phyloP scores from a whole-genome alignment of 129 eudicot genomes.

The Solidago caesia region DNA sequence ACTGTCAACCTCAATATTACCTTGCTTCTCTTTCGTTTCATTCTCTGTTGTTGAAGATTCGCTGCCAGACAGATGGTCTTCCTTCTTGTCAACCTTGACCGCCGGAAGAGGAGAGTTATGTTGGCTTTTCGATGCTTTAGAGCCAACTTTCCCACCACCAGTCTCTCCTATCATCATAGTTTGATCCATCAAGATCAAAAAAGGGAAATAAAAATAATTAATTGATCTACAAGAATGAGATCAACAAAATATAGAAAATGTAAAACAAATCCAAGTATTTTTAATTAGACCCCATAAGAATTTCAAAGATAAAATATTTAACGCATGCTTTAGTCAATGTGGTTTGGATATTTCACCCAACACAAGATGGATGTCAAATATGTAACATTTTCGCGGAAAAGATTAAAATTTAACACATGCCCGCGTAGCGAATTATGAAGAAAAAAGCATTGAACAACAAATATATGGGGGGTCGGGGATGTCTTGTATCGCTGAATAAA shows the following conservation, averaged over 20 bases:
- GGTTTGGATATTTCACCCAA: too few species aligned
- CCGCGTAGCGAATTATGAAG: constrained; percentile 16
- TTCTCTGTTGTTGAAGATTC: constrained; percentile 24
- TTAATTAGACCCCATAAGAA: too few species aligned
- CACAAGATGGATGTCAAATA: background rate
- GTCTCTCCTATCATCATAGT: constrained; percentile 50
- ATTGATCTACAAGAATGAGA: background rate
- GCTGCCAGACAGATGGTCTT: constrained; percentile 23
- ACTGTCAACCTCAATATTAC: constrained; percentile 24
- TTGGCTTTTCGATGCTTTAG: background rate
- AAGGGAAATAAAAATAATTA: background rate
- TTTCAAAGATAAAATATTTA: too few species aligned
- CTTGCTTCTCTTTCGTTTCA: constrained; percentile 26
- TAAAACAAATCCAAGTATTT: too few species aligned
- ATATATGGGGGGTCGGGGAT: background rate
- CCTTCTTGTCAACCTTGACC: constrained; percentile 25
- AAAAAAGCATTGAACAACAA: background rate
- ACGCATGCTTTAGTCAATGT: too few species aligned
- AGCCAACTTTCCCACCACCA: constrained; percentile 33
- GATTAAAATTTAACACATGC: background rate
- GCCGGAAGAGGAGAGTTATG: constrained; percentile 31
- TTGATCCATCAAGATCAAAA: constrained; percentile 33
- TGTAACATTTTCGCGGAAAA: background rate
- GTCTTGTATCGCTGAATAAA: background rate
- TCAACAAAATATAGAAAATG: too few species aligned